Conservation (phyloP, 108 stramenopile species). For the Nitzschia putrida region DNA sequence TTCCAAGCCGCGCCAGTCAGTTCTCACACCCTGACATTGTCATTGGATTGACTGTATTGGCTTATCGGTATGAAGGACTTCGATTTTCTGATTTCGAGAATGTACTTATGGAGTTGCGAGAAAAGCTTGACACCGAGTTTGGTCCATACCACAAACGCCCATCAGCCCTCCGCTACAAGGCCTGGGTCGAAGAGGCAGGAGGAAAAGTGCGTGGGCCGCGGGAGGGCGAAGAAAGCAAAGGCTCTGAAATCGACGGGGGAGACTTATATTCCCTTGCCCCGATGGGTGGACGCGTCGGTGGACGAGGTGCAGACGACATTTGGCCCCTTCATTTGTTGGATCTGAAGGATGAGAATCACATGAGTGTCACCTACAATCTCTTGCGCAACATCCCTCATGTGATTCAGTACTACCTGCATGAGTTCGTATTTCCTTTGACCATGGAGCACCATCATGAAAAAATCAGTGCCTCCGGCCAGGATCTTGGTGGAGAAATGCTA, state of each 20-base stretch:
- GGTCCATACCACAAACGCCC: constrained; percentile 96
- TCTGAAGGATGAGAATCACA: constrained; percentile 93
- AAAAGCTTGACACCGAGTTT: constrained; percentile 91
- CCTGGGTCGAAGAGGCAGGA: constrained; percentile 95
- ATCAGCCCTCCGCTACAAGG: constrained; percentile 83
- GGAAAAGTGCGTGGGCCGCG: constrained; percentile 92
- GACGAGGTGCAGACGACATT: constrained; percentile 86
- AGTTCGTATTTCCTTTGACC: constrained; percentile 92
- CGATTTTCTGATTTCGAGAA: constrained; percentile 88
- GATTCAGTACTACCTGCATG: constrained; percentile 88
- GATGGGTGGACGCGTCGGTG: constrained; percentile 48
- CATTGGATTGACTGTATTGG: constrained; percentile 94
- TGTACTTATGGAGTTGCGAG: constrained; percentile 84
- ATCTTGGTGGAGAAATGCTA: constrained; percentile 96
- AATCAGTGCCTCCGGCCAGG: constrained; percentile 97
- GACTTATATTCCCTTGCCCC: constrained; percentile 50
- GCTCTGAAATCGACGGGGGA: constrained; percentile 45
- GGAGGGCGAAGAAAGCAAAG: constrained; percentile 58
- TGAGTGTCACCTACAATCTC: constrained; percentile 87
- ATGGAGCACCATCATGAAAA: constrained; percentile 96
- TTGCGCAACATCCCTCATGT: constrained; percentile 85
- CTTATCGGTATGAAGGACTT: constrained; percentile 97
- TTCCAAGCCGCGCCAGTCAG: constrained; percentile 95
- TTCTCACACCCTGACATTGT: constrained; percentile 99
- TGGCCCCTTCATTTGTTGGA: constrained; percentile 98